Conservation (phyloP, 2,329 filamentous ascomycete genomes). For the Paramyrothecium sp. region DNA sequence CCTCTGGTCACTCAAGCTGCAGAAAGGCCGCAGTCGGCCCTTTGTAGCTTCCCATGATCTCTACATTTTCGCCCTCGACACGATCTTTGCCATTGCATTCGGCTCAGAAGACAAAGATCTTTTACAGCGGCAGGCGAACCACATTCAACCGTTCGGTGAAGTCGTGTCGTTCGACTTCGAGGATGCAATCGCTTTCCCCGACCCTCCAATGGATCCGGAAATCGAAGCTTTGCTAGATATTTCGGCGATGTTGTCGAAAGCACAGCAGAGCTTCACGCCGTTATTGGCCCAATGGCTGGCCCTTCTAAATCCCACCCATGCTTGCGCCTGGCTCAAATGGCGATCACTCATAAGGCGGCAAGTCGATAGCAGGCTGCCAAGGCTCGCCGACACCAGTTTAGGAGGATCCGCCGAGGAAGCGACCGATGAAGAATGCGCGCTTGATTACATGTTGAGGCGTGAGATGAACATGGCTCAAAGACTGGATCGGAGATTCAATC, state of each 20-base stretch:
- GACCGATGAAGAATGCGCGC: constrained; percentile 19
- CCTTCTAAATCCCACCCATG: constrained; percentile 20
- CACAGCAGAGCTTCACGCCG: constrained; percentile 18
- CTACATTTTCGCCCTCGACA: constrained; percentile 28
- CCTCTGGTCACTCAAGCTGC: constrained; percentile 30
- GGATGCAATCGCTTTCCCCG: constrained; percentile 12
- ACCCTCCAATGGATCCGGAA: constrained; percentile 11
- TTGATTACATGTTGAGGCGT: constrained; percentile 31
- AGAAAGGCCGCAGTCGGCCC: constrained; percentile 21
- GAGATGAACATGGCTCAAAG: constrained; percentile 29
- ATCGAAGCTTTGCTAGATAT: constrained; percentile 17
- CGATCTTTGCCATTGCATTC: constrained; percentile 32
- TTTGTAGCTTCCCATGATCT: constrained; percentile 30
- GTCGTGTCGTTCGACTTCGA: not conserved
- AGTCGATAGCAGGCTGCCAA: constrained; percentile 16
- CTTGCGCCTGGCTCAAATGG: constrained; percentile 19
- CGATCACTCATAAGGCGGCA: constrained; percentile 15
- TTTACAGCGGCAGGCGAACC: constrained; percentile 11
- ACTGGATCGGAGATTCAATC: constrained; percentile 24
- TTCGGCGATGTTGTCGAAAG: constrained; percentile 19
- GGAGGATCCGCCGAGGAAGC: not conserved
- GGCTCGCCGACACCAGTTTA: constrained; percentile 9
- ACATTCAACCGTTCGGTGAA: constrained; percentile 5
- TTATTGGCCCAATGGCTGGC: constrained; percentile 16
- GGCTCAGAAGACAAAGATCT: constrained; percentile 19